phyloP scores from a whole-genome alignment of 164 flowering plant genomes.

The Sextonia rubra region DNA sequence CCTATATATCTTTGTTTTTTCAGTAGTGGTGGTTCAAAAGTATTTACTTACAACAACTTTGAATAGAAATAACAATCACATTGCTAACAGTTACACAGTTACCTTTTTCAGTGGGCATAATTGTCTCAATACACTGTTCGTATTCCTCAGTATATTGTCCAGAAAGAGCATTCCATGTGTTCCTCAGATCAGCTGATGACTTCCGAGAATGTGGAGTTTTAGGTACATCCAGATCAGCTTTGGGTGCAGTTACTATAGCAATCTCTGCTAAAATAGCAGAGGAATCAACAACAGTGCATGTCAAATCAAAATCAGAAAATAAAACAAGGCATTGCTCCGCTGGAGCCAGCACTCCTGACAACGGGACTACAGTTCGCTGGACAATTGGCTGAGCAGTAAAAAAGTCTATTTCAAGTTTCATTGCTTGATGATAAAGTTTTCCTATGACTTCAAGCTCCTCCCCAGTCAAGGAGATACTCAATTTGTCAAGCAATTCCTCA shows the following conservation, averaged over 20 bases:
- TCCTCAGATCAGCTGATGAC: slow-evolving; percentile 74
- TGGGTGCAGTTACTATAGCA: slow-evolving; percentile 82
- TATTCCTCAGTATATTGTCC: slow-evolving; percentile 81
- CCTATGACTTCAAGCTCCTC: slow-evolving; percentile 91
- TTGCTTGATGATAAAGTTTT: slow-evolving; percentile 86
- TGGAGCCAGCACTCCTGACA: slow-evolving; percentile 47
- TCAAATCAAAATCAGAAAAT: slow-evolving; percentile 96
- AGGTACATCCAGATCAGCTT: slow-evolving; percentile 44
- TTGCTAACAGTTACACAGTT: slow-evolving; percentile 27
- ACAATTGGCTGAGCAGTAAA: slow-evolving; percentile 69
- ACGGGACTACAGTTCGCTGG: slow-evolving; percentile 65
- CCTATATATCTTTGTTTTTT: too few relatives aligned
- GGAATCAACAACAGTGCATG: slow-evolving; percentile 93
- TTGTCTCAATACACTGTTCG: slow-evolving; percentile 78
- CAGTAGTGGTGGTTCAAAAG: too few relatives aligned
- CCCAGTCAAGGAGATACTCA: slow-evolving; percentile 87
- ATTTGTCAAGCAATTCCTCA: slow-evolving; percentile 88
- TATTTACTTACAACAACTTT: background rate
- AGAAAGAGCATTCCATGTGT: slow-evolving; percentile 72
- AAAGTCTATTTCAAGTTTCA: slow-evolving; percentile 84
- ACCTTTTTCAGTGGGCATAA: slow-evolving; percentile 56
- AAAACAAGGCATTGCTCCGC: slow-evolving; percentile 46
- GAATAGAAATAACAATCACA: background rate
- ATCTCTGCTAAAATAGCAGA: slow-evolving; percentile 97
- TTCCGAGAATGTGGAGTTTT: slow-evolving; percentile 45